phyloP scores from a whole-genome alignment of 345 rosid genomes.

The Euclidium syriacum region DNA sequence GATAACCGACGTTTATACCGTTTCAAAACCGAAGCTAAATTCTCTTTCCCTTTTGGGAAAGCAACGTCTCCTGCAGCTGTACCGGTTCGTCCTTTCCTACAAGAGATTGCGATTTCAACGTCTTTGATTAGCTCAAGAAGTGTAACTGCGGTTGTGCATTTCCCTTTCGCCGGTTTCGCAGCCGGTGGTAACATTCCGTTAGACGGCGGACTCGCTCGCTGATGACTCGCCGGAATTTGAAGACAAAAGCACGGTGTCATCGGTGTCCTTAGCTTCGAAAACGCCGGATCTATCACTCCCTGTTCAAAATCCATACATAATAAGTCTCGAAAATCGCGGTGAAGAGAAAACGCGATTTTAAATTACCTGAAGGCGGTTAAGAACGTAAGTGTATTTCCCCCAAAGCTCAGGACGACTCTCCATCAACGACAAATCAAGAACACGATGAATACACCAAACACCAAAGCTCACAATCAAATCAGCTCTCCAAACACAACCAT shows the following conservation, averaged over 20 bases:
- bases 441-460: slow-evolving; percentile 93
- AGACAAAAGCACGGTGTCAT: slow-evolving; percentile 86
- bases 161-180: slow-evolving; percentile 69
- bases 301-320: slow-evolving; percentile 30
- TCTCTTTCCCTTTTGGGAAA: slow-evolving; percentile 91
- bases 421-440: slow-evolving; percentile 84
- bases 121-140: slow-evolving; percentile 83
- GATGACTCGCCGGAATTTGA: slow-evolving; percentile 49
- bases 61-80: slow-evolving; percentile 99
- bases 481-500: slow-evolving; percentile 81
- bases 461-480: slow-evolving; percentile 90
- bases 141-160: slow-evolving; percentile 60
- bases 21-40: slow-evolving; percentile 90
- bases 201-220: slow-evolving; percentile 50
- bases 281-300: slow-evolving; percentile 87
- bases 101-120: slow-evolving; percentile 81
- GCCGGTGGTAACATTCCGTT: slow-evolving; percentile 73
- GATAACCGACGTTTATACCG: slow-evolving; percentile 88
- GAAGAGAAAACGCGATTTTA: neutral
- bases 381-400: slow-evolving; percentile 96
- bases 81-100: slow-evolving; percentile 87
- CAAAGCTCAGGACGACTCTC: slow-evolving; percentile 98
- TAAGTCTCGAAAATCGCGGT: neutral
- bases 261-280: slow-evolving; percentile 66
- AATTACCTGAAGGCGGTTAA: slow-evolving; percentile 94